Conservation (phyloP, 2,329 filamentous ascomycete species). For the Emergomyces africanus region DNA sequence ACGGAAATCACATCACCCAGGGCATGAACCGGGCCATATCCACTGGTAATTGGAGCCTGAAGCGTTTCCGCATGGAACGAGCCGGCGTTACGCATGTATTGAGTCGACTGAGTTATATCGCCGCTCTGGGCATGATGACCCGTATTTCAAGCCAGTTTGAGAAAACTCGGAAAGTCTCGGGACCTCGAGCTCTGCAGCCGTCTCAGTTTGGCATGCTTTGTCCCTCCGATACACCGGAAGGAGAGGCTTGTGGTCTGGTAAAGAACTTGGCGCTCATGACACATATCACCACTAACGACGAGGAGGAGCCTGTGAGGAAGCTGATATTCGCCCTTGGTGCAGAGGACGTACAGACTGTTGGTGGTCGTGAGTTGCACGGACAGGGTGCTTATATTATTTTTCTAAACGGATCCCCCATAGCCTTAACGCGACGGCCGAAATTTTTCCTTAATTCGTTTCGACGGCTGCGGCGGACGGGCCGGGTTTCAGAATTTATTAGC, state of each 20-base stretch:
- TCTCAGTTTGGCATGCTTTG: slow-evolving; percentile 99
- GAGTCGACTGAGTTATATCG: slow-evolving; percentile 91
- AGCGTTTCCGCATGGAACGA: slow-evolving; percentile 97
- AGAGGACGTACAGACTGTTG: slow-evolving; percentile 65
- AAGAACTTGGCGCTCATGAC: slow-evolving; percentile 99
- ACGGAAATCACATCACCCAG: slow-evolving; percentile 75
- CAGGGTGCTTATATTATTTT: slow-evolving; percentile 81
- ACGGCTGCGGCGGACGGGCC: slow-evolving; percentile 72
- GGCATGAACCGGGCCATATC: slow-evolving; percentile 95
- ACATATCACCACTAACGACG: slow-evolving; percentile 93
- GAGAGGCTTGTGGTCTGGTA: slow-evolving; percentile 92
- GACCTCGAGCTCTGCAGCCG: slow-evolving; percentile 87
- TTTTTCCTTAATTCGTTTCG: slow-evolving; percentile 76
- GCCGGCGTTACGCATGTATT: slow-evolving; percentile 94
- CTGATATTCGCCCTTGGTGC: slow-evolving; percentile 79
- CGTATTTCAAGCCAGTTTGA: slow-evolving; percentile 97
- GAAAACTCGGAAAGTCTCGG: slow-evolving; percentile 93
- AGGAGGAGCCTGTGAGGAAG: slow-evolving; percentile 78
- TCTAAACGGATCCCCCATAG: slow-evolving; percentile 89
- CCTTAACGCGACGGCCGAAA: slow-evolving; percentile 74
- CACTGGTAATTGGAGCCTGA: slow-evolving; percentile 94
- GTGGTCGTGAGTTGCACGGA: slow-evolving; percentile 75
- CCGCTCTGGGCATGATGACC: slow-evolving; percentile 98
- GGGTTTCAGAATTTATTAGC: slow-evolving; percentile 91
- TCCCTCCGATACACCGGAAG: slow-evolving; percentile 93